Percentiles rank a stretch among this genome's conserved stretches.
Evolutionary conservation across 441 rosid species (phyloP).

Genomic region (Francoa sonchifolia): DNA sequence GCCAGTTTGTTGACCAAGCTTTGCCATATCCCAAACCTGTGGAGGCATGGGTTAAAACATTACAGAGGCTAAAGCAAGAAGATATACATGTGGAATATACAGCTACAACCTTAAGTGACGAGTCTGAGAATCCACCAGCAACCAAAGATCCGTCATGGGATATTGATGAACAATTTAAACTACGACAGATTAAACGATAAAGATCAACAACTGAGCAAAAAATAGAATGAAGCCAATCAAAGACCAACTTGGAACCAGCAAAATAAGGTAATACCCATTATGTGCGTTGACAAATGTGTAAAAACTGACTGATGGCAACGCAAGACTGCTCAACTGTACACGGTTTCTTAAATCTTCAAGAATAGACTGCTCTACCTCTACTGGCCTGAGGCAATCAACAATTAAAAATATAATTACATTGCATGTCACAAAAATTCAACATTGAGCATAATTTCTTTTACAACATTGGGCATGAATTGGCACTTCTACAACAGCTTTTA

Average conservation of each 20-base stretch:
- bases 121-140: conserved; percentile 95
- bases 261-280: conserved; percentile 43
- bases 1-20: conserved; percentile 63
- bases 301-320: conserved; percentile 87
- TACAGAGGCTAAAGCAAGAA: conserved; percentile 15
- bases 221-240: conserved; percentile 4
- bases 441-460: not conserved
- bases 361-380: conserved; percentile 80
- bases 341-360: conserved; percentile 92
- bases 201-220: conserved; percentile 5
- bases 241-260: conserved; percentile 5
- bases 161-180: conserved; percentile 9
- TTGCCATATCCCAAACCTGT: conserved; percentile 97
- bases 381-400: conserved; percentile 37
- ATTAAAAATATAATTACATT: conserved; percentile 1
- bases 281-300: conserved; percentile 87
- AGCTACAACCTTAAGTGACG: conserved; percentile 67
- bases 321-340: conserved; percentile 72
- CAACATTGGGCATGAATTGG: too few species aligned
- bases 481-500: too few species aligned
- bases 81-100: conserved; percentile 1
- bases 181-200: not conserved
- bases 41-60: conserved; percentile 17
- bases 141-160: conserved; percentile 98
- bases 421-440: conserved; percentile 2